Base-by-base conservation (phyloP, 495 filamentous ascomycete species). In the Podospora tetraspora region DNA sequence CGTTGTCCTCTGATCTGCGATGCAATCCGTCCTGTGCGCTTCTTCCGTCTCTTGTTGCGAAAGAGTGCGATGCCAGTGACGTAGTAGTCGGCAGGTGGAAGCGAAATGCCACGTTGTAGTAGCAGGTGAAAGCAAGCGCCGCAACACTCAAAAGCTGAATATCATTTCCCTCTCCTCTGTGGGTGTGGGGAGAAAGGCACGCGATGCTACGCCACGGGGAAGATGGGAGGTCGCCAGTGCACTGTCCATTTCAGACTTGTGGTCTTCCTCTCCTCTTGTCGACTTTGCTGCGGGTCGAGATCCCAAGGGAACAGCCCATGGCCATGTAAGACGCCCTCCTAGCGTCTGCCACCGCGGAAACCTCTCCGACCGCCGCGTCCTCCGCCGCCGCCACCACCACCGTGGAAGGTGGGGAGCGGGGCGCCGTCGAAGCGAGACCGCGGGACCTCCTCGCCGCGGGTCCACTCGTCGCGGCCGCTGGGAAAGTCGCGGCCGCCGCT, bases 391-490 rank as follows among this genome's bases (percentile, higher is more conserved):
- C 74, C 72, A 22, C 74, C 66, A 52, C 78, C 74, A n/a, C 66
- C 61, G 3, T 59, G 62, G 57, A 67, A 77, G 2, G 75, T 77
- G 8, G 75, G 75, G 13, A 77, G 67, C 3, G 72, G 74, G 12
- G 71, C 74, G 25, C 75, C 75, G 64, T 76, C 69, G 25, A 77
- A 68, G 1, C 75, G 66, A 1, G 75, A 77, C 11, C 75, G 69
- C 3, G 75, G 75, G 8, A 69, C 69, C 29, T 73, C 72, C 24
- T 29, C 23, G 27, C 59, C 59, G 23, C 23, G 59, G 59, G 21
- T 19, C 27, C 23, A 25, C 59, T 60, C 59, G 22, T 60, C 59
- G 13, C 59, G 59, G 6, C 59, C 59, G 22, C 43, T 52, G 43
- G 19, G 43, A 12, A 43, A 19, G 37, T 43, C 37, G 37, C 37